Percentiles rank a stretch among this genome's conserved stretches.
These are phyloP conservation scores for Sugiyamaella paludigena DNA, from an alignment of 1,139 yeast species.

Conservation along the genomic window DNA sequence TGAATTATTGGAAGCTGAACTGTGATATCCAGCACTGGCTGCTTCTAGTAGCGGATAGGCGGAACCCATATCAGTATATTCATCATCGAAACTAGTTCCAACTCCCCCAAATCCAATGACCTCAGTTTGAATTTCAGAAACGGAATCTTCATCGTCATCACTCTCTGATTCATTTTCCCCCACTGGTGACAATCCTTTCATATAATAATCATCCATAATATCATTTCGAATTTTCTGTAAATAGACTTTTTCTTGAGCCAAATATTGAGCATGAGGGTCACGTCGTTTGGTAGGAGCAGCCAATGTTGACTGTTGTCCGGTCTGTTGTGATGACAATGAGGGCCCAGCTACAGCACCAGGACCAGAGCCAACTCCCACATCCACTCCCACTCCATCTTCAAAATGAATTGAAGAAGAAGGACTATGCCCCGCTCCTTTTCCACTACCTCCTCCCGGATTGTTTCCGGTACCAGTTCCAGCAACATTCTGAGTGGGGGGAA, in stretches of 20 bases:
- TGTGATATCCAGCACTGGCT: background rate
- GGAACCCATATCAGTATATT: conserved; percentile 34
- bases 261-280: conserved; percentile 35
- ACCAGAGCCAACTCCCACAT: background rate
- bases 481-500: conserved; percentile 20
- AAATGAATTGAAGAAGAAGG: background rate
- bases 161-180: conserved; percentile 24
- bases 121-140: conserved; percentile 27
- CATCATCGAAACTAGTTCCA: conserved; percentile 38
- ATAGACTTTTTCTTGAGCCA: conserved; percentile 68
- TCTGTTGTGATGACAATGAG: background rate
- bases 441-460: conserved; percentile 3
- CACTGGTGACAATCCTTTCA: conserved; percentile 28
- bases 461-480: conserved; percentile 1
- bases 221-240: conserved; percentile 63
- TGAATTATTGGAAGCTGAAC: conserved; percentile 17
- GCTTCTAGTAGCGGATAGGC: conserved; percentile 30
- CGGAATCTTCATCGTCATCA: conserved; percentile 31
- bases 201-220: conserved; percentile 56
- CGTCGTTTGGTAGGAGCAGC: conserved; percentile 12
- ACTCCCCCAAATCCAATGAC: conserved; percentile 34
- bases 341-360: background rate
- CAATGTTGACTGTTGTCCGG: too few species aligned
- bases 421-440: conserved; percentile 13
- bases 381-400: background rate